phyloP scores from a whole-genome alignment of 1,284 basidiomycete species.

The Microbotryum lychnidis-dioicae region DNA sequence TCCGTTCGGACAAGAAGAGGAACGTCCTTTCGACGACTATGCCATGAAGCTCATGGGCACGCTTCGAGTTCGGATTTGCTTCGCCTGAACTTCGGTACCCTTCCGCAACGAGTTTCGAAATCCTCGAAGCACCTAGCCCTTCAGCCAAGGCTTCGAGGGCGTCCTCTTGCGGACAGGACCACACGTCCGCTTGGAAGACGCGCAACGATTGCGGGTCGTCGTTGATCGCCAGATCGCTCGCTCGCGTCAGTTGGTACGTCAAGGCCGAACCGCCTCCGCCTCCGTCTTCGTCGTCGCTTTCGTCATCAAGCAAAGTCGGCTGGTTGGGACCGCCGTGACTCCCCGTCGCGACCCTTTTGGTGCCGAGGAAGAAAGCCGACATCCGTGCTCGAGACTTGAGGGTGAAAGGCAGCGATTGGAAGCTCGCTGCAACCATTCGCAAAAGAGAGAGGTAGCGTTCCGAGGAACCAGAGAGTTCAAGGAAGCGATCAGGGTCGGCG shows the following conservation, averaged over 20 bases:
- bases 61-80: constrained; percentile 31
- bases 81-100: constrained; percentile 55
- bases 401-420: constrained; percentile 18
- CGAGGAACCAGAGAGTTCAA: constrained; percentile 32
- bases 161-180: constrained; percentile 84
- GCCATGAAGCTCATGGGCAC: constrained; percentile 10
- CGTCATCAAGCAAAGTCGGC: constrained; percentile 11
- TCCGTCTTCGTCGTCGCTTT: constrained; percentile 35
- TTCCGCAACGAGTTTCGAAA: constrained; percentile 66
- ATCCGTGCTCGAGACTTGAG: constrained; percentile 34
- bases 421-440: constrained; percentile 38
- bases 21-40: constrained; percentile 57
- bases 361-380: constrained; percentile 40
- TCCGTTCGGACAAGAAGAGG: constrained; percentile 83
- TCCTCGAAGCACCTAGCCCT: constrained; percentile 51
- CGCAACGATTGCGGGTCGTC: constrained; percentile 42
- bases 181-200: constrained; percentile 66
- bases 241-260: constrained; percentile 37
- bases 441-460: constrained; percentile 37
- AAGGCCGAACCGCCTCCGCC: constrained; percentile 35
- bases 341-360: constrained; percentile 33
- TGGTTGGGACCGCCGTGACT: background rate
- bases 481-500: constrained; percentile 32
- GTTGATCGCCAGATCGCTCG: constrained; percentile 31
- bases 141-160: constrained; percentile 56